Evolutionary conservation across 83 land plant genomes (phyloP).

Genomic region (Picea abies): DNA sequence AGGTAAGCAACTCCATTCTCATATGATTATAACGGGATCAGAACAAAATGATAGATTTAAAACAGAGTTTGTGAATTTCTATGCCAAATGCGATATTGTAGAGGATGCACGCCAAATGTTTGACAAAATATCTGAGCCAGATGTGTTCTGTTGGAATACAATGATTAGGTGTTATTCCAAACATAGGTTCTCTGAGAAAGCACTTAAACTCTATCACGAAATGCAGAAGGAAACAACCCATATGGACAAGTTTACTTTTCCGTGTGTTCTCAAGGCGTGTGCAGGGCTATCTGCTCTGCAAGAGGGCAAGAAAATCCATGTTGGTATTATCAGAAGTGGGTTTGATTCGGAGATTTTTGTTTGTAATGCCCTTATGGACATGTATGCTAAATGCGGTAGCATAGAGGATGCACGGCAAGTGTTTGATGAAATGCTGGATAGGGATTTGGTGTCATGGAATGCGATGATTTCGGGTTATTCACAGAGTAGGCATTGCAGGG

Average conservation of each 20-base stretch:
- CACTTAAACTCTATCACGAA: not conserved
- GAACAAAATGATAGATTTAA: too few relatives aligned
- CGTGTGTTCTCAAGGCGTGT: not conserved
- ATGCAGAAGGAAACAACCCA: slow-evolving; percentile 1
- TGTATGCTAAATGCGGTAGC: slow-evolving; percentile 7
- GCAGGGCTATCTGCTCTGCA: slow-evolving; percentile 7
- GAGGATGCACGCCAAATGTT: not conserved
- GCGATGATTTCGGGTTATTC: slow-evolving; percentile 5
- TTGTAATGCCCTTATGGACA: not conserved
- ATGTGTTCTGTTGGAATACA: slow-evolving; percentile 1
- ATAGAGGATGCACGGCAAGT: slow-evolving; percentile 1
- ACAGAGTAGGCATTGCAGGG: not conserved
- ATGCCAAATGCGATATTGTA: not conserved
- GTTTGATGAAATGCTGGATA: slow-evolving; percentile 8
- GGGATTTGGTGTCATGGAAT: slow-evolving; percentile 8
- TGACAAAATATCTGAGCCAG: not conserved
- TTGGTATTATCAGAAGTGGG: not conserved
- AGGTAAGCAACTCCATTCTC: too few relatives aligned
- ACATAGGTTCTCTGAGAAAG: not conserved
- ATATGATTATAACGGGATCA: too few relatives aligned
- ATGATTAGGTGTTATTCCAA: not conserved
- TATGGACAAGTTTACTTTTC: slow-evolving; percentile 1
- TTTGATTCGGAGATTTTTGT: not conserved
- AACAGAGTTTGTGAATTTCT: not conserved
- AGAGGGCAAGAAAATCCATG: not conserved